Conservation (phyloP, 805 yeast species). For the Blastobotrys parvus region DNA sequence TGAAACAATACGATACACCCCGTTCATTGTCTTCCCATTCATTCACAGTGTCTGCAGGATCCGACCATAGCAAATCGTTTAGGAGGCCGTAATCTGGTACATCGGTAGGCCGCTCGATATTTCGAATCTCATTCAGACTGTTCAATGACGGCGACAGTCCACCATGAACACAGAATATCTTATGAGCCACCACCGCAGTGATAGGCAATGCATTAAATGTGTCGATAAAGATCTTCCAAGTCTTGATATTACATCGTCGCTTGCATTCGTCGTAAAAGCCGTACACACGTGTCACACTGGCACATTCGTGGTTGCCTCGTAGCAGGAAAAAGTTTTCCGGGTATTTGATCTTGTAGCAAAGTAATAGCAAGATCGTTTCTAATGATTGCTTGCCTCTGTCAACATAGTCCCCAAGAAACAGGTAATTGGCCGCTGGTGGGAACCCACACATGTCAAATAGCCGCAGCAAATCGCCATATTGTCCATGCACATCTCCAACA, state of each 20-base stretch:
- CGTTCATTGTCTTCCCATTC: slow-evolving; percentile 88
- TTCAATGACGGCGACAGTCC: slow-evolving; percentile 71
- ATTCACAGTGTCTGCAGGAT: slow-evolving; percentile 72
- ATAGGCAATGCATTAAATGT: slow-evolving; percentile 93
- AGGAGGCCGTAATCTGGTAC: slow-evolving; percentile 77
- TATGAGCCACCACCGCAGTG: slow-evolving; percentile 92
- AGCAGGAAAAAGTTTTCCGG: slow-evolving; percentile 92
- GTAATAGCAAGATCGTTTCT: slow-evolving; percentile 78
- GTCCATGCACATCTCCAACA: slow-evolving; percentile 96
- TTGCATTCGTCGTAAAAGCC: slow-evolving; percentile 98
- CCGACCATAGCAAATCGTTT: slow-evolving; percentile 76
- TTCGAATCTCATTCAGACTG: slow-evolving; percentile 65
- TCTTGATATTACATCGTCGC: slow-evolving; percentile 81
- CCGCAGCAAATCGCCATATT: slow-evolving; percentile 83
- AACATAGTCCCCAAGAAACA: slow-evolving; percentile 93
- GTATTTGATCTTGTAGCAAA: slow-evolving; percentile 91
- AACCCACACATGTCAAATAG: slow-evolving; percentile 93
- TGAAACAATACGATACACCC: slow-evolving; percentile 75
- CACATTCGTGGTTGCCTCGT: slow-evolving; percentile 96
- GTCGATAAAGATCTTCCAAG: slow-evolving; percentile 91
- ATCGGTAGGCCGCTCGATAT: slow-evolving; percentile 73
- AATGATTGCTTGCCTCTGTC: slow-evolving; percentile 95
- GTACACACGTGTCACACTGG: slow-evolving; percentile 91
- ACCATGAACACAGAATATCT: slow-evolving; percentile 87
- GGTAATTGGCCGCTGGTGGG: slow-evolving; percentile 88